These are phyloP conservation scores for Globisporangium cystogenes DNA, from an alignment of 352 stramenopile genomes.

Conservation along the genomic window DNA sequence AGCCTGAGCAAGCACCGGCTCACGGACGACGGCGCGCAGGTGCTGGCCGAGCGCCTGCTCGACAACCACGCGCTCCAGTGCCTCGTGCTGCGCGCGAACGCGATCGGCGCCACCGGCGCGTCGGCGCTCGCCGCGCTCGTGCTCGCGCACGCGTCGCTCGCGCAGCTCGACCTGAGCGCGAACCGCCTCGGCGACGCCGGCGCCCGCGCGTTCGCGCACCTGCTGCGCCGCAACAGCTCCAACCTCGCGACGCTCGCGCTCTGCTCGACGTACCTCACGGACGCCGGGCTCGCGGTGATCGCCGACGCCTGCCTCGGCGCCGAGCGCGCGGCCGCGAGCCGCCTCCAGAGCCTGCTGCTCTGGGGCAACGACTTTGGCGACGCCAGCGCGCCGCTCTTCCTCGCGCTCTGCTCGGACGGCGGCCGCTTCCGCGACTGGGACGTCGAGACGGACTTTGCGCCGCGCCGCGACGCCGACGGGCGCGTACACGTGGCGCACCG, in stretches of 20 bases:
- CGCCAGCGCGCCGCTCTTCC: slow-evolving; percentile 23
- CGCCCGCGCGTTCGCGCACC: slow-evolving; percentile 43
- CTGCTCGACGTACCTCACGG: slow-evolving; percentile 54
- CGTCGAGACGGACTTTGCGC: slow-evolving; percentile 56
- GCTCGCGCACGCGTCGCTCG: slow-evolving; percentile 36
- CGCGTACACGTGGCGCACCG: slow-evolving; percentile 47
- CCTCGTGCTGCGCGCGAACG: slow-evolving; percentile 57
- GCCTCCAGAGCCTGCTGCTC: slow-evolving; percentile 40
- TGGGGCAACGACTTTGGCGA: slow-evolving; percentile 70
- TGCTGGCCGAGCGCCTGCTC: slow-evolving; percentile 63
- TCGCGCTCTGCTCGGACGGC: slow-evolving; percentile 28
- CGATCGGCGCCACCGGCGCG: slow-evolving; percentile 53
- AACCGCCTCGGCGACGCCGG: slow-evolving; percentile 63
- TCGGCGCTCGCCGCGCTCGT: slow-evolving; percentile 50
- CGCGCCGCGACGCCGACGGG: slow-evolving; percentile 21
- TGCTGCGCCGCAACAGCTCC: slow-evolving; percentile 34
- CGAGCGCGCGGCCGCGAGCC: slow-evolving; percentile 18
- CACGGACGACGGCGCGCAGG: slow-evolving; percentile 57
- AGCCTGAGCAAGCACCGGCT: slow-evolving; percentile 72
- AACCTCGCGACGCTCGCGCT: slow-evolving; percentile 40
- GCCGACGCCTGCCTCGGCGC: slow-evolving; percentile 32
- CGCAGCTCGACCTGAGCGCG: slow-evolving; percentile 53
- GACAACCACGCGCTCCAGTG: slow-evolving; percentile 55
- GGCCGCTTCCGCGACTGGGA: slow-evolving; percentile 28
- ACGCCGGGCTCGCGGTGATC: slow-evolving; percentile 37